These are phyloP conservation scores for Naegleria fowleri DNA, from an alignment of 208 protist genomes.

Conservation along the genomic window DNA sequence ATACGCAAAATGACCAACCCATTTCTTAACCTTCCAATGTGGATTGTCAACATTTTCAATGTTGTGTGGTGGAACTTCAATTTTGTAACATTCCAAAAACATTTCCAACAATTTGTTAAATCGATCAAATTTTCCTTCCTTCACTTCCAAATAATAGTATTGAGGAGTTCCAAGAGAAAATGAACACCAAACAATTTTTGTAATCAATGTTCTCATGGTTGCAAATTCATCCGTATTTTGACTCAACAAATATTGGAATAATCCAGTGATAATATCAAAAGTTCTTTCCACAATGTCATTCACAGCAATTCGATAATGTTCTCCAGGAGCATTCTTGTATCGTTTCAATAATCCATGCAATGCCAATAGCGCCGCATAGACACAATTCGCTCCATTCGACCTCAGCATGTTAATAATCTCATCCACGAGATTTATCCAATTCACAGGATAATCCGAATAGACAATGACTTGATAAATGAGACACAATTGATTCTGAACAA, in stretches of 20 bases:
- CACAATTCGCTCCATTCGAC: neutral
- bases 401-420: neutral
- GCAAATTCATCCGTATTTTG: neutral
- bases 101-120: neutral
- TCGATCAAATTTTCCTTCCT: neutral
- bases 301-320: neutral
- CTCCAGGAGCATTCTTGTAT: neutral
- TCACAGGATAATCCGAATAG: slow-evolving; percentile 2
- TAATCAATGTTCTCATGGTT: neutral
- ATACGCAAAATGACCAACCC: slow-evolving; percentile 32
- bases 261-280: neutral
- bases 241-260: neutral
- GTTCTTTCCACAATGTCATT: neutral
- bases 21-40: slow-evolving; percentile 42
- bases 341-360: neutral
- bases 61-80: neutral
- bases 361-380: neutral
- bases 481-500: slow-evolving; percentile 11
- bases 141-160: neutral
- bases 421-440: neutral
- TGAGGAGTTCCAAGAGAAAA: neutral
- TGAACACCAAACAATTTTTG: neutral
- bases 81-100: neutral
- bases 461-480: neutral
- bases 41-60: neutral